Conservation (phyloP, 148 eudicot genomes). For the Camellia japonica region DNA sequence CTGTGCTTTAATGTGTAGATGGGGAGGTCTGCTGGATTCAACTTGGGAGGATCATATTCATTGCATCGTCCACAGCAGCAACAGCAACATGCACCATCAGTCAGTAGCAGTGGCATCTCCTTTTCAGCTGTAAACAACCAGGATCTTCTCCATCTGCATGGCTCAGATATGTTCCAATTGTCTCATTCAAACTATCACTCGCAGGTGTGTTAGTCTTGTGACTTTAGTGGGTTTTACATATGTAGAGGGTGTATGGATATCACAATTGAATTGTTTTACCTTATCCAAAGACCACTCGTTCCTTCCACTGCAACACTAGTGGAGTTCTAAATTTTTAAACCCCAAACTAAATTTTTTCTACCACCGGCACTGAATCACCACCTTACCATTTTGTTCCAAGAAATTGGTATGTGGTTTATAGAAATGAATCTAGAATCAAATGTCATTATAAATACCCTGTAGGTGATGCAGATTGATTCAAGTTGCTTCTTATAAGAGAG, state of each 20-base stretch:
- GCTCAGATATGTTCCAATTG: constrained; percentile 55
- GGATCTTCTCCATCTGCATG: constrained; percentile 51
- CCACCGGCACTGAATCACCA: no score
- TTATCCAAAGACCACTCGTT: neutral
- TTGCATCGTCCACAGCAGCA: constrained; percentile 86
- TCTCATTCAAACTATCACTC: constrained; percentile 49
- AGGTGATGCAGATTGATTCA: neutral
- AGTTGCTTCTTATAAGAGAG: neutral
- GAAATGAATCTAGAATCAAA: neutral
- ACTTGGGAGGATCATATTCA: constrained; percentile 73
- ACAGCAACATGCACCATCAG: constrained; percentile 67
- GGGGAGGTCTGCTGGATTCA: constrained; percentile 93
- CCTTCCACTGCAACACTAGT: neutral
- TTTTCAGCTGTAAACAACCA: constrained; percentile 48
- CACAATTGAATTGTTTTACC: neutral
- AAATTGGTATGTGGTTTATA: neutral
- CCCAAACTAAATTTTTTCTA: neutral
- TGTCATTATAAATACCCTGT: neutral
- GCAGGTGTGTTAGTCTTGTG: constrained; percentile 38
- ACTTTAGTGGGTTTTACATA: neutral
- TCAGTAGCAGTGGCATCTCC: constrained; percentile 48
- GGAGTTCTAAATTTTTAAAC: neutral
- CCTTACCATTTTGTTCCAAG: neutral
- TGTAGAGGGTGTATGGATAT: neutral
- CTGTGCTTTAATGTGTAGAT: constrained; percentile 40